Percentiles rank a stretch among this genome's conserved stretches.
Conservation (phyloP, 371 early-diverging fungal genomes). For the Mortierella sp. region DNA sequence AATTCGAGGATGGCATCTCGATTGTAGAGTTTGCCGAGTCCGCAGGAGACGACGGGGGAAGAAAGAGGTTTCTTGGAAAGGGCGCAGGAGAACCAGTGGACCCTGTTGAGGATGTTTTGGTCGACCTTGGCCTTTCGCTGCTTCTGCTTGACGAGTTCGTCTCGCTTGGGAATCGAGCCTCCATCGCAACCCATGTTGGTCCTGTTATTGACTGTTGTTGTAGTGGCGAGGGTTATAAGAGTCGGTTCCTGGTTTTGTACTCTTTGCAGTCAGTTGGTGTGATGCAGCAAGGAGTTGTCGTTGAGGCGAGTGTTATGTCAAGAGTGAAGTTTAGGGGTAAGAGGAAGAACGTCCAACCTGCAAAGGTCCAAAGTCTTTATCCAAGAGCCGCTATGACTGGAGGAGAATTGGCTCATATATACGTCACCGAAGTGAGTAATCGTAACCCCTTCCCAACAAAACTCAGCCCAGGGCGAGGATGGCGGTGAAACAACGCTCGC, state of each 20-base stretch:
- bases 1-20: constrained; percentile 90
- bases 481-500: too few relatives aligned
- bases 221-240: not conserved
- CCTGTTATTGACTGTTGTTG: not conserved
- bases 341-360: not conserved
- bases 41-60: constrained; percentile 85
- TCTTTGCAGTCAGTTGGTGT: not conserved
- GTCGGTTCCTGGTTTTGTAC: not conserved
- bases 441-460: too few relatives aligned
- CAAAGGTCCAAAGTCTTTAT: not conserved
- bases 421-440: too few relatives aligned
- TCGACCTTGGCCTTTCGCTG: constrained; percentile 82
- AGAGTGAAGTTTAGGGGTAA: not conserved
- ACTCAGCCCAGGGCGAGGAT: not conserved
- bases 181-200: constrained; percentile 93
- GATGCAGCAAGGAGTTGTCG: not conserved
- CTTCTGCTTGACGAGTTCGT: constrained; percentile 94
- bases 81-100: constrained; percentile 88
- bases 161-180: constrained; percentile 94
- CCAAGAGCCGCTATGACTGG: not conserved
- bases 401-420: too few relatives aligned
- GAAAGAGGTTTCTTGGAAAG: constrained; percentile 88
- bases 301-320: not conserved
- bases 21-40: constrained; percentile 93
- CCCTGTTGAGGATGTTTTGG: constrained; percentile 73